Conservation (phyloP, 2,329 filamentous ascomycete genomes). For the Xylogone sp. region DNA sequence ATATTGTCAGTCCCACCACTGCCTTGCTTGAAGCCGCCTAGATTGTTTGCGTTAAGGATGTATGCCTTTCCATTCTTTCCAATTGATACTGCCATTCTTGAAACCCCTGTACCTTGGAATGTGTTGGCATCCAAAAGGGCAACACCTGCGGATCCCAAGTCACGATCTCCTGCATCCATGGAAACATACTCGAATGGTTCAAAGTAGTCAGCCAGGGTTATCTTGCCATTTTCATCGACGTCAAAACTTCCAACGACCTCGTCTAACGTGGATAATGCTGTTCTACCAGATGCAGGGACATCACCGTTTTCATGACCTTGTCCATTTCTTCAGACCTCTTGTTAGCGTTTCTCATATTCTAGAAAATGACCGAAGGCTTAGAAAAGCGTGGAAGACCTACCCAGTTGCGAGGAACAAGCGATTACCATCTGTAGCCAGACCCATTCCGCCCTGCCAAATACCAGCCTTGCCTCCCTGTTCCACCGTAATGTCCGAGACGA, state of each 20-base stretch:
- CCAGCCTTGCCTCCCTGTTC: slow-evolving; percentile 35
- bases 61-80: slow-evolving; percentile 49
- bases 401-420: slow-evolving; percentile 27
- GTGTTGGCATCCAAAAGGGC: slow-evolving; percentile 38
- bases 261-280: slow-evolving; percentile 34
- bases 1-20: slow-evolving; percentile 35
- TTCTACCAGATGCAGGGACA: slow-evolving; percentile 30
- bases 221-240: slow-evolving; percentile 36
- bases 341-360: slow-evolving; percentile 14
- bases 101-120: slow-evolving; percentile 40
- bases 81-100: slow-evolving; percentile 44
- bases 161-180: slow-evolving; percentile 46
- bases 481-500: slow-evolving; percentile 25
- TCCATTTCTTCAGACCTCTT: slow-evolving; percentile 23
- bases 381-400: slow-evolving; percentile 11
- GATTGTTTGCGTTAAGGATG: slow-evolving; percentile 32
- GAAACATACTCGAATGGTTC: slow-evolving; percentile 49
- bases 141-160: slow-evolving; percentile 41
- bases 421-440: slow-evolving; percentile 28
- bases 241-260: slow-evolving; percentile 43
- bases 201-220: slow-evolving; percentile 48
- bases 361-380: neutral
- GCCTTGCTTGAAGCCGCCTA: slow-evolving; percentile 29
- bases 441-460: slow-evolving; percentile 34
- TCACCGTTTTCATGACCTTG: slow-evolving; percentile 31